Evolutionary conservation across 169 alveolate species (phyloP).

Genomic region (Cryptosporidium xiaoi): DNA sequence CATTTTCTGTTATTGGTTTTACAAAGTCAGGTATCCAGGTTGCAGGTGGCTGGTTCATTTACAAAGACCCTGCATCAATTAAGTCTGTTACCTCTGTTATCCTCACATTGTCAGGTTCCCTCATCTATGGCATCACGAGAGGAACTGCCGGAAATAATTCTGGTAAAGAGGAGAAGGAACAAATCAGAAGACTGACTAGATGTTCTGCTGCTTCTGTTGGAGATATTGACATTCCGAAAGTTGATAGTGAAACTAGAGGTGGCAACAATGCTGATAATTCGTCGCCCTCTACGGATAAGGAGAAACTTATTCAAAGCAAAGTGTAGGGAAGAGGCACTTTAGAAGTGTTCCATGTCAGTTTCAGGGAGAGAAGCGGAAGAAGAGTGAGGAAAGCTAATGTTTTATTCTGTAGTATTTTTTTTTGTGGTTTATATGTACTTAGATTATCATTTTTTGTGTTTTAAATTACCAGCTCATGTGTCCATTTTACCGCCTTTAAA

Average conservation of each 20-base stretch:
- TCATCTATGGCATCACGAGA: slow-evolving; percentile 68
- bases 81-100: slow-evolving; percentile 41
- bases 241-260: background rate
- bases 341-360: no score
- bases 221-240: slow-evolving; percentile 28
- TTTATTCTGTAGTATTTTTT: background rate
- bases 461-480: background rate
- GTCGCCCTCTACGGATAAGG: slow-evolving; percentile 7
- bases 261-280: background rate
- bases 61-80: slow-evolving; percentile 53
- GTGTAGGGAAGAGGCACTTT: no score
- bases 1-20: slow-evolving; percentile 70
- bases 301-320: slow-evolving; percentile 35
- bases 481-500: no score
- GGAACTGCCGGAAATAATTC: slow-evolving; percentile 32
- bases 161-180: slow-evolving; percentile 40
- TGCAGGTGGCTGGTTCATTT: slow-evolving; percentile 72
- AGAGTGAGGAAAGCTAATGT: no score
- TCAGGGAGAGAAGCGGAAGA: no score
- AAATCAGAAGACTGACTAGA: slow-evolving; percentile 61
- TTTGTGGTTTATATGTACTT: background rate
- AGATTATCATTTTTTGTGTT: background rate
- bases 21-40: slow-evolving; percentile 45
- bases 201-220: slow-evolving; percentile 73
- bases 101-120: slow-evolving; percentile 56